Evolutionary conservation across 257 asterid genomes (phyloP).

Genomic region (Paulownia fortunei): DNA sequence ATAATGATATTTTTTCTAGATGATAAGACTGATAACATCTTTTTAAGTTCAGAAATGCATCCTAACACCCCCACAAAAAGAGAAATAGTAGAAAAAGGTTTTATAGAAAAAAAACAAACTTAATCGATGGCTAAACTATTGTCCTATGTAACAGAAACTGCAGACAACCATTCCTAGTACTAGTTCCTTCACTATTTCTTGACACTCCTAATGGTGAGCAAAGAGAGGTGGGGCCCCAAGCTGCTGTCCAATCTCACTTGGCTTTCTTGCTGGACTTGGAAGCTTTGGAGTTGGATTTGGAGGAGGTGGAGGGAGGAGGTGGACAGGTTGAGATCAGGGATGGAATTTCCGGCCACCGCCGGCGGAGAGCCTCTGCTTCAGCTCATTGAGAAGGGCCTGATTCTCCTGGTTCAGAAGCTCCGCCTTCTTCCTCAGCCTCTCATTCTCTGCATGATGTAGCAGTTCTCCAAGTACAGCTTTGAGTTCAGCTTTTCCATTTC

Average conservation of each 20-base stretch:
- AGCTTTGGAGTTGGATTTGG: constrained; percentile 40
- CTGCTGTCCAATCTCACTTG: constrained; percentile 37
- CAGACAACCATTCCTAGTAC: constrained; percentile 9
- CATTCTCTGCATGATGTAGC: constrained; percentile 76
- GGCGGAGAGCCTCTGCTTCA: constrained; percentile 60
- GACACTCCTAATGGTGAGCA: constrained; percentile 2
- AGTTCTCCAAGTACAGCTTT: constrained; percentile 72
- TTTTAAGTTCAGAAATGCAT: neutral
- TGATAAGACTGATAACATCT: constrained; percentile 5
- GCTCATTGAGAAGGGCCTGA: constrained; percentile 65
- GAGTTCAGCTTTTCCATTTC: constrained; percentile 80
- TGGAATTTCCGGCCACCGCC: constrained; percentile 40
- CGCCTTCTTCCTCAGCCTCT: constrained; percentile 75
- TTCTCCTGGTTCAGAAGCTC: constrained; percentile 87
- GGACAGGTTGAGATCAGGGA: constrained; percentile 47
- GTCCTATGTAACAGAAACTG: constrained; percentile 33
- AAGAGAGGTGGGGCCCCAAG: constrained; percentile 24
- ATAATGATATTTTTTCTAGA: neutral
- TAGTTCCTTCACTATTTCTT: constrained; percentile 25
- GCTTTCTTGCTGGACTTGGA: constrained; percentile 54
- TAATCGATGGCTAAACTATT: constrained; percentile 18
- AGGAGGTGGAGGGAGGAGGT: constrained; percentile 40
- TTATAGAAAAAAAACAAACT: neutral
- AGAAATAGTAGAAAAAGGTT: neutral
- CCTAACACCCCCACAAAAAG: neutral